Evolutionary conservation across 108 stramenopile species (phyloP).

Genomic region (Conticribra guillardii): DNA sequence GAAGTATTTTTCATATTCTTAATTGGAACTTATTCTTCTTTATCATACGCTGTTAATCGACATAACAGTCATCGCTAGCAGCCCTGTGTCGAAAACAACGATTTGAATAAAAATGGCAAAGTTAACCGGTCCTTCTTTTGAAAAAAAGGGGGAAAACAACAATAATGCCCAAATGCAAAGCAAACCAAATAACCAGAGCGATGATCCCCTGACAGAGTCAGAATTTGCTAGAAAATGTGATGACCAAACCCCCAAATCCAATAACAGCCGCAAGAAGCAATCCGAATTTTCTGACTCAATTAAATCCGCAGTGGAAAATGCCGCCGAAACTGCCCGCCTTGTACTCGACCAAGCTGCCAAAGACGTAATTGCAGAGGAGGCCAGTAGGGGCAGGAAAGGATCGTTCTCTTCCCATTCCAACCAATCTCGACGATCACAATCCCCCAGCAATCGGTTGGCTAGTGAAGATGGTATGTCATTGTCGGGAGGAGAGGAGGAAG

Average conservation of each 20-base stretch:
- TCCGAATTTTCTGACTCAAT: constrained; percentile 24
- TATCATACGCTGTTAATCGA: too few relatives aligned
- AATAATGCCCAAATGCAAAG: too few relatives aligned
- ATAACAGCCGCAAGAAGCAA: not conserved
- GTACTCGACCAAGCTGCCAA: constrained; percentile 25
- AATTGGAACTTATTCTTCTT: too few relatives aligned
- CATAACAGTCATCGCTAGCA: too few relatives aligned
- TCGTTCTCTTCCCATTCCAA: constrained; percentile 3
- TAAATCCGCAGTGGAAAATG: constrained; percentile 14
- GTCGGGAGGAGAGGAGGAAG: constrained; percentile 14
- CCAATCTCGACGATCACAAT: not conserved
- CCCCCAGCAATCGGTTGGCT: not conserved
- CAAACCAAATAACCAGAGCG: not conserved
- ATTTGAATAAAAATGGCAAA: too few relatives aligned
- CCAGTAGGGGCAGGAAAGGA: not conserved
- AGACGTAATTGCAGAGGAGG: not conserved
- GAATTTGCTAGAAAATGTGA: too few relatives aligned
- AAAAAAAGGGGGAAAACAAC: too few relatives aligned
- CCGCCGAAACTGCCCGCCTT: constrained; percentile 35
- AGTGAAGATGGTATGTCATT: constrained; percentile 1
- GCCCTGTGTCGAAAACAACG: too few relatives aligned
- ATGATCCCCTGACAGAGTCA: too few relatives aligned
- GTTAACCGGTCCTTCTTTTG: too few relatives aligned
- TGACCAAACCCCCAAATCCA: not conserved
- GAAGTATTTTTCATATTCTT: too few relatives aligned